These are phyloP conservation scores for Linnemannia elongata DNA, from an alignment of 192 early-diverging fungal genomes.

Conservation along the genomic window DNA sequence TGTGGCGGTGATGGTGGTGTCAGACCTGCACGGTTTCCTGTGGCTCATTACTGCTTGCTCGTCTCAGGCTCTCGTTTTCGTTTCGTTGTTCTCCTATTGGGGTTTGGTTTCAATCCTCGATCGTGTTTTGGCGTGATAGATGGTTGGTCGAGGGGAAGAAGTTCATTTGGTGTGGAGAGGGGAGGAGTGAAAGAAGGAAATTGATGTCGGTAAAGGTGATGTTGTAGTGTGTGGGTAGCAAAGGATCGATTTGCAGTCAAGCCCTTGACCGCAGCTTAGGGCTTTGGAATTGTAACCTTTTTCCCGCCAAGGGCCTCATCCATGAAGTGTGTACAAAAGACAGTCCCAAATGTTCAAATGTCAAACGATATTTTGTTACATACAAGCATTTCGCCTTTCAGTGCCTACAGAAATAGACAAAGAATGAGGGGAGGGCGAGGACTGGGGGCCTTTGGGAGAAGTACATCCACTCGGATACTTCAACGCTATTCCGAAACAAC, in stretches of 20 bases:
- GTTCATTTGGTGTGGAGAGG: constrained; percentile 2
- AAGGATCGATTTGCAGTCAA: not conserved
- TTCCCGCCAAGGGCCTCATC: no score
- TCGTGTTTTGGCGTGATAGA: not conserved
- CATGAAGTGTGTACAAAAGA: not conserved
- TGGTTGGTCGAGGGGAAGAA: not conserved
- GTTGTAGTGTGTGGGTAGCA: not conserved
- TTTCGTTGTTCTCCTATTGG: not conserved
- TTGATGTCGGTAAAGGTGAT: not conserved
- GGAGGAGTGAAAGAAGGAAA: not conserved
- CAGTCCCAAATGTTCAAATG: not conserved
- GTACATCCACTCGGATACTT: not conserved
- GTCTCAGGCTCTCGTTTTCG: not conserved
- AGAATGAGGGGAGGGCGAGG: no score
- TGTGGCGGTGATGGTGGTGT: not conserved
- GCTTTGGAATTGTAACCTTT: no score
- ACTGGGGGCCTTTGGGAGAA: not conserved
- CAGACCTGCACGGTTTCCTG: not conserved
- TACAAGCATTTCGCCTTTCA: not conserved
- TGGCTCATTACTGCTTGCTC: not conserved
- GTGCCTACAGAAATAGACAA: not conserved
- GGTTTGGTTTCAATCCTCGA: not conserved
- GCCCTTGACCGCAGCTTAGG: not conserved
- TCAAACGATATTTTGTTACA: no score
- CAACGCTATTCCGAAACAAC: not conserved